Evolutionary conservation across 108 stramenopile species (phyloP).

Genomic region (Discostella stelligeroides): DNA sequence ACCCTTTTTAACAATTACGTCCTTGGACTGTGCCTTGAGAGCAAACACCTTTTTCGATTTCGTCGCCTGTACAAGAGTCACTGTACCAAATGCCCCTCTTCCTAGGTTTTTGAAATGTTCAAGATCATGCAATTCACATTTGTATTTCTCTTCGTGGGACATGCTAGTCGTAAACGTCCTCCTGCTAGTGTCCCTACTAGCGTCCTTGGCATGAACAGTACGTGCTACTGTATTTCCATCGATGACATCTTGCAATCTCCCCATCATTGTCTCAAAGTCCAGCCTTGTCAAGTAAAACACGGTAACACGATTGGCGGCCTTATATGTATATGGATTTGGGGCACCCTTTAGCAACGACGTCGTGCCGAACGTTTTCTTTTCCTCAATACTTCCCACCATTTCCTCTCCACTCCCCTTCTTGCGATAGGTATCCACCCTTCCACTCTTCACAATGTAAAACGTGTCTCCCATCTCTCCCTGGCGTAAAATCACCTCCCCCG

Average conservation of each 20-base stretch:
- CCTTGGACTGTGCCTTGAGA: conserved; percentile 71
- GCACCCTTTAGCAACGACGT: conserved; percentile 76
- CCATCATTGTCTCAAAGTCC: conserved; percentile 65
- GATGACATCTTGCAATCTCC: conserved; percentile 60
- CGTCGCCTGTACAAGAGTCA: conserved; percentile 41
- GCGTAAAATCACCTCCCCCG: conserved; percentile 79
- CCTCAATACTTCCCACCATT: conserved; percentile 25
- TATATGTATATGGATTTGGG: conserved; percentile 54
- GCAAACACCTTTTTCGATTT: conserved; percentile 53
- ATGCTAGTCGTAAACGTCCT: conserved; percentile 28
- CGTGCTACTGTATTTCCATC: conserved; percentile 27
- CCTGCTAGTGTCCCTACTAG: conserved; percentile 2
- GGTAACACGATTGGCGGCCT: conserved; percentile 61
- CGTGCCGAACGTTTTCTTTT: conserved; percentile 61
- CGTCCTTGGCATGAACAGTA: conserved; percentile 21
- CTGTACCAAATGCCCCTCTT: conserved; percentile 48
- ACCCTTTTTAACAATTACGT: conserved; percentile 55
- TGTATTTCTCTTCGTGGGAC: conserved; percentile 23
- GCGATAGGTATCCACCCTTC: conserved; percentile 50
- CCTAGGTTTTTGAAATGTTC: conserved; percentile 37
- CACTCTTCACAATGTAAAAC: conserved; percentile 82
- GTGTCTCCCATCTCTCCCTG: conserved; percentile 88
- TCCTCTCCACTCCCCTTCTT: conserved; percentile 51
- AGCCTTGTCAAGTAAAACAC: conserved; percentile 49
- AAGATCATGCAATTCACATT: conserved; percentile 18